A percentile compares a stretch with the other conserved stretches of the same genome.
Evolutionary conservation across 2,329 filamentous ascomycete species (phyloP).

Genomic region (Aurifilum marmelostoma): DNA sequence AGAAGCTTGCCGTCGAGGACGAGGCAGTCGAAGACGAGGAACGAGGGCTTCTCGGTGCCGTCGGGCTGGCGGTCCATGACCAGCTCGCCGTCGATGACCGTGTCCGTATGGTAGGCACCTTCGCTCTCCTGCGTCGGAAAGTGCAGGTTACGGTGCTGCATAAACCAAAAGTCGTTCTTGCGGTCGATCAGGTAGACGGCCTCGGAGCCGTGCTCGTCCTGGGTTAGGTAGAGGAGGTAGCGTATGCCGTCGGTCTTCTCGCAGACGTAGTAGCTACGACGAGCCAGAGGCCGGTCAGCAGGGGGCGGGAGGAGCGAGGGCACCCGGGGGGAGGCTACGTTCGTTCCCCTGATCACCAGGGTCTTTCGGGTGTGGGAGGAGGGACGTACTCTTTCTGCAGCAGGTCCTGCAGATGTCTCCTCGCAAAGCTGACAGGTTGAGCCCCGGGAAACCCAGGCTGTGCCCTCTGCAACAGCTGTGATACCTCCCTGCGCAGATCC

Average conservation of each 20-base stretch:
- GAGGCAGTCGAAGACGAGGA: constrained; percentile 92
- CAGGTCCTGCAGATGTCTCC: constrained; percentile 81
- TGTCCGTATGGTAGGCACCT: constrained; percentile 73
- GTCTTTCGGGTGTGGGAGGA: background rate
- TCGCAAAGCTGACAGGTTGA: constrained; percentile 90
- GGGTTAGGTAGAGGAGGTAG: constrained; percentile 88
- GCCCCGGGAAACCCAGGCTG: constrained; percentile 80
- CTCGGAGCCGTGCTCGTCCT: constrained; percentile 63
- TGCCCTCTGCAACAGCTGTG: constrained; percentile 71
- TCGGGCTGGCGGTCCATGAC: constrained; percentile 78
- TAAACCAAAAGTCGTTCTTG: constrained; percentile 94
- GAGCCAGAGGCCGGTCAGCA: background rate
- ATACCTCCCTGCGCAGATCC: constrained; percentile 72
- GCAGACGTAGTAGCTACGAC: constrained; percentile 83
- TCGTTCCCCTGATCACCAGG: background rate
- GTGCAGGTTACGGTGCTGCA: constrained; percentile 71
- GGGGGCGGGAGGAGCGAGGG: no score
- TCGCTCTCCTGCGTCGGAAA: constrained; percentile 74
- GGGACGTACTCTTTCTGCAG: constrained; percentile 69
- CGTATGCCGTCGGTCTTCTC: constrained; percentile 97
- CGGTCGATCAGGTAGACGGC: constrained; percentile 94
- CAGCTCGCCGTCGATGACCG: constrained; percentile 89
- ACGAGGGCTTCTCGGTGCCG: constrained; percentile 73
- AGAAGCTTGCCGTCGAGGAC: constrained; percentile 76
- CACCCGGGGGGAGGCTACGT: background rate